Conservation (phyloP, 176 grass and related monocot species). For the Ananas comosus region DNA sequence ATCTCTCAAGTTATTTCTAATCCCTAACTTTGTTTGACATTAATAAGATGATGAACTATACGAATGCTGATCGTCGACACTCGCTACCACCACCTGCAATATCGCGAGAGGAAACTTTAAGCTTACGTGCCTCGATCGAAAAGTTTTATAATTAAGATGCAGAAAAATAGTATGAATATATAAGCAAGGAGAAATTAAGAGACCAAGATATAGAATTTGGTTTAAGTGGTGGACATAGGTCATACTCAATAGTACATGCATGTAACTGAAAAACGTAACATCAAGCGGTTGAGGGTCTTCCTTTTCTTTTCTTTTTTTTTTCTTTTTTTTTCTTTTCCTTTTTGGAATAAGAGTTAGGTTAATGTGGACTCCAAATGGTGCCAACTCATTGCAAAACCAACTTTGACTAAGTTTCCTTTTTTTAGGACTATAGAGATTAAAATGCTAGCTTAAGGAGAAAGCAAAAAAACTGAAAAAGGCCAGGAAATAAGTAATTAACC, state of each 20-base stretch:
- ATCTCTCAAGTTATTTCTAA: too few relatives aligned
- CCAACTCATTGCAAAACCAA: slow-evolving; percentile 12
- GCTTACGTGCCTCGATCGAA: too few relatives aligned
- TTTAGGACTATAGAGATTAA: not conserved
- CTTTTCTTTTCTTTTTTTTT: too few relatives aligned
- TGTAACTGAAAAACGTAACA: slow-evolving; percentile 21
- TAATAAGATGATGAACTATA: too few relatives aligned
- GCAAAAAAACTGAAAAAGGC: slow-evolving; percentile 3
- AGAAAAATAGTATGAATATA: too few relatives aligned
- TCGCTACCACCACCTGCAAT: too few relatives aligned
- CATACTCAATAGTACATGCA: slow-evolving; percentile 10
- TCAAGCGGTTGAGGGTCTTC: slow-evolving; percentile 25
- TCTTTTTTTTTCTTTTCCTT: too few relatives aligned
- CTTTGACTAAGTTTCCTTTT: slow-evolving; percentile 22
- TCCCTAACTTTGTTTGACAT: too few relatives aligned
- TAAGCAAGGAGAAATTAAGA: slow-evolving; percentile 6
- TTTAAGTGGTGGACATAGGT: slow-evolving; percentile 14
- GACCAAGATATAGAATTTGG: slow-evolving; percentile 18
- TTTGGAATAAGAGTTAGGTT: too few relatives aligned
- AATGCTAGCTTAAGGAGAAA: not conserved
- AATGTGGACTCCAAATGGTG: slow-evolving; percentile 24
- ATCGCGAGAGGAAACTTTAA: too few relatives aligned
- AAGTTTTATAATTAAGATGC: too few relatives aligned
- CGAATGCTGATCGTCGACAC: too few relatives aligned
- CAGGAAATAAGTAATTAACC: not conserved